Base-by-base conservation (phyloP, 2,329 filamentous ascomycete genomes). In the Phaeosphaeria sp. region DNA sequence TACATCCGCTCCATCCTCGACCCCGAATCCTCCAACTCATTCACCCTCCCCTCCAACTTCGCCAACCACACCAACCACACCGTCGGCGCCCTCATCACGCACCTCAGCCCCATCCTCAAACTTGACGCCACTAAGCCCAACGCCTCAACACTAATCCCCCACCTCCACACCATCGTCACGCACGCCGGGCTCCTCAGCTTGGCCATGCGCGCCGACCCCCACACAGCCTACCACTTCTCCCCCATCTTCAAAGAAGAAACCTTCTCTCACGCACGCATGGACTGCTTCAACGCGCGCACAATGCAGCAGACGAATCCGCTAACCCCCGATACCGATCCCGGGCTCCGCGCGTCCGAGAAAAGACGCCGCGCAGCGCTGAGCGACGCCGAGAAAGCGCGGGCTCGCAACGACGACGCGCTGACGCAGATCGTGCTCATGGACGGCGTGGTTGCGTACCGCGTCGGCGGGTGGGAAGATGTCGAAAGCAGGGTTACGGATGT, bases 151-250 rank as follows among this genome's bases (percentile, higher is more conserved):
- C 36, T 64, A 7, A 51, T 55, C 46, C 7, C 18, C 3, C 1
- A 20, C 11, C 58, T 73, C 13, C 57, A 55, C 47, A 43, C 6
- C 13, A 53, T 70, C 57, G 54, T 64, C 45, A 42, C 53, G 17
- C 33, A 49, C n/a, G 66, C 73, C 21, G 72, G 53, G 6, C 42
- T 73, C 0, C 59, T 74, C 11, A 59, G 56, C 43, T 60, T 76
- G 0, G 46, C 57, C 36, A 74, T 76, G 70, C 66, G 61, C 21
- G 27, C 65, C 6, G 67, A 73, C 45, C 44, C 59, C 0, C 60
- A 68, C 55, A 75, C 72, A 2, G 64, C 63, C 2, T 77, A 77
- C 63, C 55, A 68, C 64, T 59, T 71, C 53, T 43, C 49, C 1
- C 70, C 69, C 15, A 36, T 63, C 0, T 64, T 66, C 62, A 74